Conservation (phyloP, 768 basidiomycete species). For the Trametes sanguinea region DNA sequence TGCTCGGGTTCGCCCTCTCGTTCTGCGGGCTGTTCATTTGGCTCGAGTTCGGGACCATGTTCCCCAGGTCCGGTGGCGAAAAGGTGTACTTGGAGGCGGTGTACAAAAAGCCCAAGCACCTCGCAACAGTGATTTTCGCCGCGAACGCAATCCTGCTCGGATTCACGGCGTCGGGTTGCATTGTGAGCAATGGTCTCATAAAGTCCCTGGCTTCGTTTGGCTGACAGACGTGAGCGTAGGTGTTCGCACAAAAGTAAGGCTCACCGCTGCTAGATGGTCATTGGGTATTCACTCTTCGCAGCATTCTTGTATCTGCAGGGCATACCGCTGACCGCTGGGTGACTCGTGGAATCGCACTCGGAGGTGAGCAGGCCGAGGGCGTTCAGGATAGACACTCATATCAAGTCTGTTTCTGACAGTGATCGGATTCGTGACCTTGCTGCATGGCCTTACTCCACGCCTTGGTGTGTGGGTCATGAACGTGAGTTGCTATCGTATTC, state of each 20-base stretch:
- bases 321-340: slow-evolving; percentile 43
- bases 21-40: slow-evolving; percentile 63
- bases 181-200: slow-evolving; percentile 20
- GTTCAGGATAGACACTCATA: not conserved
- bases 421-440: slow-evolving; percentile 49
- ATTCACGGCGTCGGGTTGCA: slow-evolving; percentile 39
- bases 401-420: slow-evolving; percentile 34
- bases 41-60: slow-evolving; percentile 67
- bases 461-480: slow-evolving; percentile 58
- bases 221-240: slow-evolving; percentile 18
- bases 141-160: slow-evolving; percentile 37
- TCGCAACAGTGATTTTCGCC: slow-evolving; percentile 39
- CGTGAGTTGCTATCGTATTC: slow-evolving; percentile 30
- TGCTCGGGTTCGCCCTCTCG: slow-evolving; percentile 59
- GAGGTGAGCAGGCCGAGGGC: slow-evolving; percentile 35
- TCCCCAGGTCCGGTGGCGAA: slow-evolving; percentile 61
- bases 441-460: slow-evolving; percentile 55
- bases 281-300: slow-evolving; percentile 22
- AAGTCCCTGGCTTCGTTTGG: not conserved
- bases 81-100: slow-evolving; percentile 64
- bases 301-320: slow-evolving; percentile 45
- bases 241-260: slow-evolving; percentile 34
- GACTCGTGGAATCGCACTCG: slow-evolving; percentile 60
- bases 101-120: slow-evolving; percentile 40
- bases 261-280: not conserved